Percentiles rank a stretch among this genome's conserved stretches.
phyloP scores from a whole-genome alignment of 2,329 filamentous ascomycete genomes.

The Penicillium freii region DNA sequence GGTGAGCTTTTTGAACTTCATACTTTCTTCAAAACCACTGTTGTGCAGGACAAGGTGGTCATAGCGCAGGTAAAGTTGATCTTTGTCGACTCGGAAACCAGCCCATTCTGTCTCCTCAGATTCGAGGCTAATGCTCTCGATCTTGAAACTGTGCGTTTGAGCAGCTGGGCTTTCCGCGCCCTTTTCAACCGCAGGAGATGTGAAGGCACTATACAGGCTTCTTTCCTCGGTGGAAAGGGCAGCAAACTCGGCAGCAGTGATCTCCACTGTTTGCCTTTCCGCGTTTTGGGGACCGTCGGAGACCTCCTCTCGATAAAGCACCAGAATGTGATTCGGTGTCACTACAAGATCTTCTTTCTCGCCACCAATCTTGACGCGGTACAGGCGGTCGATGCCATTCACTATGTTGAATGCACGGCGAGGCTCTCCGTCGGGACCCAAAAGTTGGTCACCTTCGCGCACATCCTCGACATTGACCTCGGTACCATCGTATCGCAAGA shows the following conservation, averaged over 20 bases:
- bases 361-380: conserved; percentile 48
- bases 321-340: conserved; percentile 51
- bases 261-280: conserved; percentile 44
- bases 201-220: conserved; percentile 36
- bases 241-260: conserved; percentile 49
- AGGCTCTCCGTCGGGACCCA: conserved; percentile 50
- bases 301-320: conserved; percentile 40
- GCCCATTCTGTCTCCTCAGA: conserved; percentile 48
- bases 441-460: conserved; percentile 49
- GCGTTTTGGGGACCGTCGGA: background rate
- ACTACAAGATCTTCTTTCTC: conserved; percentile 50
- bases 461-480: conserved; percentile 51
- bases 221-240: conserved; percentile 40
- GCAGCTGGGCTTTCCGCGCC: background rate
- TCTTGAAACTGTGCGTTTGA: conserved; percentile 34
- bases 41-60: conserved; percentile 50
- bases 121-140: conserved; percentile 48
- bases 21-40: conserved; percentile 56
- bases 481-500: conserved; percentile 47
- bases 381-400: conserved; percentile 48
- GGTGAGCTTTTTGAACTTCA: conserved; percentile 99
- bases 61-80: conserved; percentile 52
- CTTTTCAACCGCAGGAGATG: background rate
- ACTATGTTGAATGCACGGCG: conserved; percentile 53
- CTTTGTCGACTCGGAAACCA: conserved; percentile 52